Evolutionary conservation across 2,329 filamentous ascomycete species (phyloP), one percentile per base, ranked within the genome.

Genomic region (Cladosporium austrohemisphaericum): DNA sequence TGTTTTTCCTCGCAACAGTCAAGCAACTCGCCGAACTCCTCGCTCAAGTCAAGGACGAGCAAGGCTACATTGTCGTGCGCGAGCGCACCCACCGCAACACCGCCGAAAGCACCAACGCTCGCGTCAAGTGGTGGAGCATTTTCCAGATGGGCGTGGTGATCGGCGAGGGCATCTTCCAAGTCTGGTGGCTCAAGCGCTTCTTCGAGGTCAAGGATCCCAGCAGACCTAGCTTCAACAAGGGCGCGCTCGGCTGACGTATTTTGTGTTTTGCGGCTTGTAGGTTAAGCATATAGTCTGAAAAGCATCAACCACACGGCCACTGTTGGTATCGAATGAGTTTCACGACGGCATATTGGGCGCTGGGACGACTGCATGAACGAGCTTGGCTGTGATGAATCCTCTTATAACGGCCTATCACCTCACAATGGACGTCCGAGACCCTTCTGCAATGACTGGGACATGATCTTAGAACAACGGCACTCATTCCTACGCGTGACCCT

Each of bases 101-200:
- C 8, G 93, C 93, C 57, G 93, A 98, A 77, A 96, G 91, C 79
- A 98, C 93, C 64, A 98, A 98, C 72, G 81, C 83, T 60, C 81
- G 93, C 59, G 93, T 98, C 68, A 98, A 98, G 78, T 98, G 93
- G 93, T 98, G 93, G 93, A 96, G 93, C 71, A 80, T 97, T 62
- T 97, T 97, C 72, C 91, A 98, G 72, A 83, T 98, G 57, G 80
- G 83, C 50, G 84, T 97, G 43, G 80, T 98, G 55, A 78, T 94
- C 58, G 90, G 86, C 63, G 89, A 97, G 76, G 93, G 90, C 53
- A 76, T 96, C 58, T 98, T 98, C 78, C 93, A 98, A 76, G 92
- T 98, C 58, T 98, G 93, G 92, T 98, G 93, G 91, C 73, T 98
- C 68, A 93, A 95, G 76, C 83, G 93, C 66, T 98, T 98, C 80